Percentiles rank a stretch among this genome's conserved stretches.
These are phyloP conservation scores for Hibiscus mutabilis DNA, from an alignment of 345 rosid species.

Conservation along the genomic window DNA sequence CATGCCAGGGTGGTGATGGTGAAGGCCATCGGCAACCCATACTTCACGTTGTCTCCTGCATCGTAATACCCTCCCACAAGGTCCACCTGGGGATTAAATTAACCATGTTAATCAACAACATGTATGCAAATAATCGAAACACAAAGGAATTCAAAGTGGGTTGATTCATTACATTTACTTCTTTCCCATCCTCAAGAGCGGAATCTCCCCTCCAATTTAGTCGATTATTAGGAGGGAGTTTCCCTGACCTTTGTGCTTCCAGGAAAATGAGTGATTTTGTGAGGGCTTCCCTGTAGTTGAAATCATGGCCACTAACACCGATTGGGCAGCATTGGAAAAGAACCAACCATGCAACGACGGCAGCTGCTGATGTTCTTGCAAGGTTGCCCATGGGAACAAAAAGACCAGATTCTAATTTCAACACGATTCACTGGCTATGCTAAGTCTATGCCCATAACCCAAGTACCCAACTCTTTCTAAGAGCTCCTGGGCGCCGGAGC, in stretches of 20 bases:
- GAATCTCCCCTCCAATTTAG: conserved; percentile 87
- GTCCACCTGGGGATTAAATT: conserved; percentile 39
- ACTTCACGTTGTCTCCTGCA: conserved; percentile 89
- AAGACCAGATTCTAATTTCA: neutral
- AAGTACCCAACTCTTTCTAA: neutral
- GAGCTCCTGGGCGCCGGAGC: neutral
- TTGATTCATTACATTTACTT: conserved; percentile 33
- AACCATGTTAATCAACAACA: neutral
- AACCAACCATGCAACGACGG: conserved; percentile 29
- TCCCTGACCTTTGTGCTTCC: conserved; percentile 91
- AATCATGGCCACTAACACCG: conserved; percentile 25
- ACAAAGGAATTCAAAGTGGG: neutral
- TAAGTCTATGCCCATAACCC: neutral
- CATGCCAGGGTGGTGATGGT: conserved; percentile 75
- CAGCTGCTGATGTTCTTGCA: conserved; percentile 17
- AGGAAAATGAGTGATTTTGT: conserved; percentile 69
- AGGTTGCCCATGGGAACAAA: conserved; percentile 18
- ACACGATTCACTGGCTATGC: neutral
- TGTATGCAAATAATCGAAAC: neutral
- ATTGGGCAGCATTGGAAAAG: conserved; percentile 31
- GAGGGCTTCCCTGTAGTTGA: conserved; percentile 69
- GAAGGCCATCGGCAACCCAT: conserved; percentile 87
- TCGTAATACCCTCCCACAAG: conserved; percentile 86
- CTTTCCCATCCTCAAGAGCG: conserved; percentile 73
- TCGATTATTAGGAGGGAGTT: conserved; percentile 59